Evolutionary conservation across 2,329 filamentous ascomycete species (phyloP).

Genomic region (Hypoxylon sp.): DNA sequence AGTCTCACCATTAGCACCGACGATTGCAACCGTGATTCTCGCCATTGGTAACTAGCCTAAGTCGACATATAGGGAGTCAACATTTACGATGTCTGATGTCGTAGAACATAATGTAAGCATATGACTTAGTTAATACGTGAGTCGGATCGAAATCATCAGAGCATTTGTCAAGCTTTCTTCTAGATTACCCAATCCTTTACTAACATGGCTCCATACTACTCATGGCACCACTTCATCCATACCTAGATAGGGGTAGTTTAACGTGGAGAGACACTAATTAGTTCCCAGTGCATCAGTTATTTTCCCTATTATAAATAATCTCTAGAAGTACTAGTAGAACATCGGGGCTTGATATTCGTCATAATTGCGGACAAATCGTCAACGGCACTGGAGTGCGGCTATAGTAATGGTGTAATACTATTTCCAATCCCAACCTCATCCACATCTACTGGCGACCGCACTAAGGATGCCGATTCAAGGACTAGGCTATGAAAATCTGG

Average conservation of each 20-base stretch:
- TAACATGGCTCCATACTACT: neutral
- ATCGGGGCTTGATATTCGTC: neutral
- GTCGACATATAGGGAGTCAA: neutral
- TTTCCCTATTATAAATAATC: neutral
- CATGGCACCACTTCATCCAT: neutral
- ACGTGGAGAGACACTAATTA: neutral
- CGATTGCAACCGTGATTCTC: neutral
- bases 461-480: too few relatives aligned
- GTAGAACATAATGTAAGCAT: neutral
- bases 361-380: neutral
- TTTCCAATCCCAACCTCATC: too few relatives aligned
- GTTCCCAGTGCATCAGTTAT: neutral
- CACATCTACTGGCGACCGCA: too few relatives aligned
- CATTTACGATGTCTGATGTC: neutral
- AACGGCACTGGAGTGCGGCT: neutral
- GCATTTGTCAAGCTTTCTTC: neutral
- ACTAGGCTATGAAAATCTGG: too few relatives aligned
- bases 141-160: neutral
- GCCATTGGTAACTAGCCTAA: neutral
- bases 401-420: too few relatives aligned
- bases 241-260: neutral
- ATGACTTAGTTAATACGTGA: neutral
- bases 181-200: neutral
- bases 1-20: neutral
- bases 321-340: neutral